phyloP scores from a whole-genome alignment of 2,329 filamentous ascomycete species.

The Ceratocystis destructans region DNA sequence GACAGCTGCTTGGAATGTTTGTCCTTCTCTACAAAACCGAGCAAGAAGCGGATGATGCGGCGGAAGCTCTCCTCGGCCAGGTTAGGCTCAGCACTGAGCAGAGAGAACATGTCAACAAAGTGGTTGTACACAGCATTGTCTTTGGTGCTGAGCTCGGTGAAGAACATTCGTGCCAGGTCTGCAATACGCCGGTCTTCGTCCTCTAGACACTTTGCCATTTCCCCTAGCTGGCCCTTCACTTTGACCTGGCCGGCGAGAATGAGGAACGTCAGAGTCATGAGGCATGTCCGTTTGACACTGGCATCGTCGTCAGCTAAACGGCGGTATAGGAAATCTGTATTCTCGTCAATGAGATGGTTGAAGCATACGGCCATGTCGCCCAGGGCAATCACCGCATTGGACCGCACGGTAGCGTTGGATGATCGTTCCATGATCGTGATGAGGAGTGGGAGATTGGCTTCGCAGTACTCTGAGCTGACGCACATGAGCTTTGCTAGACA shows the following conservation, averaged over 20 bases:
- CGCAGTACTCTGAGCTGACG: constrained; percentile 91
- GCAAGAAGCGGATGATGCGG: constrained; percentile 79
- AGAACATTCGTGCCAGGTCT: constrained; percentile 94
- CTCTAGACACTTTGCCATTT: constrained; percentile 98
- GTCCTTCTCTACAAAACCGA: constrained; percentile 98
- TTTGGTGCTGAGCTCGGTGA: constrained; percentile 91
- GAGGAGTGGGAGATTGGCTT: constrained; percentile 77
- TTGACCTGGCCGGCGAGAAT: constrained; percentile 97
- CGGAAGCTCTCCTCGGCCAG: constrained; percentile 77
- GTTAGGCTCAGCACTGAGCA: constrained; percentile 67
- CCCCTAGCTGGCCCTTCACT: constrained; percentile 93
- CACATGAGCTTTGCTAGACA: constrained; percentile 99
- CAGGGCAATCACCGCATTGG: constrained; percentile 90
- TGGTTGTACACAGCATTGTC: constrained; percentile 99
- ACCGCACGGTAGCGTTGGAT: constrained; percentile 79
- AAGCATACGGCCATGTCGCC: constrained; percentile 99
- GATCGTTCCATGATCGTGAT: constrained; percentile 97
- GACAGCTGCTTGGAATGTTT: constrained; percentile 93
- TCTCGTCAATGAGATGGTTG: constrained; percentile 97
- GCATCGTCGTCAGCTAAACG: constrained; percentile 77
- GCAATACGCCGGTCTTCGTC: constrained; percentile 90
- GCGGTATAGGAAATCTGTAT: constrained; percentile 94
- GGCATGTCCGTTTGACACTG: constrained; percentile 88
- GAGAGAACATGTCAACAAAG: constrained; percentile 97
- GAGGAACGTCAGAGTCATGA: constrained; percentile 96